Conservation (phyloP, 208 protist genomes). For the Trypanosoma boissoni region DNA sequence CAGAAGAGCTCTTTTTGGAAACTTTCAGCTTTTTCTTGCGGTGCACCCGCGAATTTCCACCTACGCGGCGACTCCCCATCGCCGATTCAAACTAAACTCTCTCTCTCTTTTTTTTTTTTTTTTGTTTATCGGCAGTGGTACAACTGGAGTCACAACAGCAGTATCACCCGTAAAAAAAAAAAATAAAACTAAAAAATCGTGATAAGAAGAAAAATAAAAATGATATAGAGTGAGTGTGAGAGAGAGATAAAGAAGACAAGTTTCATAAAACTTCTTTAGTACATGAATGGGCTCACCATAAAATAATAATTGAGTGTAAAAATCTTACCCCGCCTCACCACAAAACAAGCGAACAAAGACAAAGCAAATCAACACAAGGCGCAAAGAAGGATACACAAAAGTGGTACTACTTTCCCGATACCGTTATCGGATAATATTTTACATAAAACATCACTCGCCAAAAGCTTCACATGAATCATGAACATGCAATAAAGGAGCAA, state of each 20-base stretch:
- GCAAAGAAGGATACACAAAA: too few relatives aligned
- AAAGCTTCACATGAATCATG: too few relatives aligned
- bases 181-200: background rate
- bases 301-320: constrained; percentile 11
- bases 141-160: background rate
- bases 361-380: too few relatives aligned
- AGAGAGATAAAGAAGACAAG: constrained; percentile 13
- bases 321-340: too few relatives aligned
- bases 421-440: too few relatives aligned
- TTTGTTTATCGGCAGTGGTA: background rate
- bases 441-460: too few relatives aligned
- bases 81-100: background rate
- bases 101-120: constrained; percentile 8
- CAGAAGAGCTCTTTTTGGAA: constrained; percentile 25
- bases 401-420: too few relatives aligned
- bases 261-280: background rate
- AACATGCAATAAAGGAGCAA: too few relatives aligned
- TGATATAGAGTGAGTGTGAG: constrained; percentile 2
- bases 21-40: constrained; percentile 39
- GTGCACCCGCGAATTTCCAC: constrained; percentile 26
- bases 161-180: background rate
- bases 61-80: constrained; percentile 27
- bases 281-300: background rate
- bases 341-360: too few relatives aligned
- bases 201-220: constrained; percentile 1